Evolutionary conservation across 192 early-diverging fungal genomes (phyloP).

Genomic region (Lunasporangiospora selenospora): DNA sequence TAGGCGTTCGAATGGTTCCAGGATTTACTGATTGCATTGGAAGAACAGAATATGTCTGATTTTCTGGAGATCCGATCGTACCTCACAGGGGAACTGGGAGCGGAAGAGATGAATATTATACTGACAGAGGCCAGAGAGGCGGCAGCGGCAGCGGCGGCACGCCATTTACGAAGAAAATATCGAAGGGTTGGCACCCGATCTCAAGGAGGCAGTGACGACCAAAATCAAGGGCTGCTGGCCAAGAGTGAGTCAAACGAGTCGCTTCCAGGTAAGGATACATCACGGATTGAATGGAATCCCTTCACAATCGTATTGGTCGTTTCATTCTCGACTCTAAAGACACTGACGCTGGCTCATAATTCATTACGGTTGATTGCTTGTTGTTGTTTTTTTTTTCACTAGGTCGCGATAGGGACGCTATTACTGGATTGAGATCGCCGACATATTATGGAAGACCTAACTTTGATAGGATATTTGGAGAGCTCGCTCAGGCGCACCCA

Average conservation of each 20-base stretch:
- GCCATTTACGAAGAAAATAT: slow-evolving; percentile 2
- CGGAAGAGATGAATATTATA: slow-evolving; percentile 72
- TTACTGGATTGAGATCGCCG: slow-evolving; percentile 77
- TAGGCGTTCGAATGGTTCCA: slow-evolving; percentile 89
- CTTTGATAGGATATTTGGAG: slow-evolving; percentile 75
- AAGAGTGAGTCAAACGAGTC: neutral
- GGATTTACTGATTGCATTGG: slow-evolving; percentile 80
- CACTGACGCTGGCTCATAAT: neutral
- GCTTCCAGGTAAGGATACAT: neutral
- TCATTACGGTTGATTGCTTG: too few relatives aligned
- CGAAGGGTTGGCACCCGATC: neutral
- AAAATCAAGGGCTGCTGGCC: neutral
- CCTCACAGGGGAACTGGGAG: slow-evolving; percentile 71
- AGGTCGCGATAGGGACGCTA: slow-evolving; percentile 52
- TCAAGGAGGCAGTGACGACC: neutral
- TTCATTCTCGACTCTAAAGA: neutral
- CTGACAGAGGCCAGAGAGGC: slow-evolving; percentile 69
- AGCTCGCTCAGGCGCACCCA: slow-evolving; percentile 66
- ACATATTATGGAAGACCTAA: slow-evolving; percentile 87
- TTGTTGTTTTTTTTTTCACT: neutral
- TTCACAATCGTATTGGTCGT: too few relatives aligned
- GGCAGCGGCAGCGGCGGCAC: slow-evolving; percentile 30
- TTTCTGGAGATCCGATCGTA: slow-evolving; percentile 86
- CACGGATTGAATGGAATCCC: too few relatives aligned
- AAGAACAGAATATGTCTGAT: slow-evolving; percentile 74